These are phyloP conservation scores for Puccinia novopanici DNA, from an alignment of 1,284 basidiomycete species.

Conservation along the genomic window DNA sequence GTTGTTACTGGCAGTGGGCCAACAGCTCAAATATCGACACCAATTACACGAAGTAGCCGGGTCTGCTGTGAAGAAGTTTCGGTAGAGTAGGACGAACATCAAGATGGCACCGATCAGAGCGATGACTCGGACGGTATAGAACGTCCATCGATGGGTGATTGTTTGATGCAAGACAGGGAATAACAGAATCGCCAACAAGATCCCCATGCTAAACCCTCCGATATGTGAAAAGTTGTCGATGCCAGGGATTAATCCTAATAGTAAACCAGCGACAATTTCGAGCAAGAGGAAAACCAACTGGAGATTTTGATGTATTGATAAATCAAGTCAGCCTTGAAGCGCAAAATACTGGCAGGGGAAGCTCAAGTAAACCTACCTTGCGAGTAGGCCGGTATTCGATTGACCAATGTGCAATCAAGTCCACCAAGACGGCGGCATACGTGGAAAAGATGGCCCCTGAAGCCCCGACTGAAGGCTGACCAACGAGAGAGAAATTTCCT, in stretches of 20 bases:
- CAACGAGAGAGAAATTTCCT: conserved; percentile 58
- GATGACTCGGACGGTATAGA: conserved; percentile 25
- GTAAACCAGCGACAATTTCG: conserved; percentile 54
- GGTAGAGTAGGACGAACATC: conserved; percentile 45
- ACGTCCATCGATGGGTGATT: conserved; percentile 28
- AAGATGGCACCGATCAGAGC: conserved; percentile 26
- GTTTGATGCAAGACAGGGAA: conserved; percentile 45
- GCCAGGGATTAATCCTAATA: conserved; percentile 57
- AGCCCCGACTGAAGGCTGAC: conserved; percentile 57
- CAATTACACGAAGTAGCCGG: conserved; percentile 44
- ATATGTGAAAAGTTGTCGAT: conserved; percentile 60
- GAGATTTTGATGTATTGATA: neutral
- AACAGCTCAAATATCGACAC: conserved; percentile 50
- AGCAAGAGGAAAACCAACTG: conserved; percentile 41
- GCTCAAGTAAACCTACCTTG: conserved; percentile 1
- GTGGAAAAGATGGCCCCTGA: conserved; percentile 58
- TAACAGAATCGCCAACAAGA: conserved; percentile 26
- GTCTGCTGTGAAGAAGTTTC: conserved; percentile 41
- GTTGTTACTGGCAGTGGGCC: conserved; percentile 47
- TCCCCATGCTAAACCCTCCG: conserved; percentile 58
- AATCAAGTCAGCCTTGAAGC: conserved; percentile 50
- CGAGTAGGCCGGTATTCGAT: conserved; percentile 35
- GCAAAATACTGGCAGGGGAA: neutral
- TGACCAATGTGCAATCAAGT: conserved; percentile 58
- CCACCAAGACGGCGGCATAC: conserved; percentile 58